phyloP scores from a whole-genome alignment of 306 rosid species.

The Astragalus membranaceus region DNA sequence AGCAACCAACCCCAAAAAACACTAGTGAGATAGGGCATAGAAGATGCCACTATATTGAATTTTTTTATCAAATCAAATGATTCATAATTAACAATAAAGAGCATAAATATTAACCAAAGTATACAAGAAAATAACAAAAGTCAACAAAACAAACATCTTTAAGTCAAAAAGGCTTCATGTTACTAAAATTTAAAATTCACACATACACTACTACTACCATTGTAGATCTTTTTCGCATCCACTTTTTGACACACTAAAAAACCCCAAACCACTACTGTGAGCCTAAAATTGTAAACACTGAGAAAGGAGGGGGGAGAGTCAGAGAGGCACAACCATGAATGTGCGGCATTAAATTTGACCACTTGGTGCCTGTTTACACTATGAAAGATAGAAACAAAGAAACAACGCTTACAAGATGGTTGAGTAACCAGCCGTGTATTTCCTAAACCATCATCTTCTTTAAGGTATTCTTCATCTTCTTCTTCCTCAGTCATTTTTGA shows the following conservation, averaged over 20 bases:
- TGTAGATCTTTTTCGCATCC: neutral
- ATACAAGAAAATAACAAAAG: neutral
- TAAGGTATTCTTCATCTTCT: conserved; percentile 95
- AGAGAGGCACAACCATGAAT: neutral
- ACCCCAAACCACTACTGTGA: conserved; percentile 3
- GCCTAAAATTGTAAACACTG: neutral
- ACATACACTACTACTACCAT: neutral
- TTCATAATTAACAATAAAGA: neutral
- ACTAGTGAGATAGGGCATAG: neutral
- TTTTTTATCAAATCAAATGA: neutral
- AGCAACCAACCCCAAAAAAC: neutral
- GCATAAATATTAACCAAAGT: neutral
- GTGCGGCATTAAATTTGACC: neutral
- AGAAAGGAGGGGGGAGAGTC: neutral
- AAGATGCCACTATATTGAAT: neutral
- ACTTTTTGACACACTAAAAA: neutral
- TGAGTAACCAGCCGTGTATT: conserved; percentile 76
- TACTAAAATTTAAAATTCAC: too few relatives aligned
- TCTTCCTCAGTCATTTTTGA: conserved; percentile 98
- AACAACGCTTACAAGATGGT: conserved; percentile 69
- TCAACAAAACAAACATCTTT: neutral
- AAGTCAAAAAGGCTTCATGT: too few relatives aligned
- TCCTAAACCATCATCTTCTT: conserved; percentile 83
- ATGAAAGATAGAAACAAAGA: neutral
- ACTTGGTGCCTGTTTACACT: neutral